Conservation (phyloP, 495 filamentous ascomycete species). For the Darksidea phi region DNA sequence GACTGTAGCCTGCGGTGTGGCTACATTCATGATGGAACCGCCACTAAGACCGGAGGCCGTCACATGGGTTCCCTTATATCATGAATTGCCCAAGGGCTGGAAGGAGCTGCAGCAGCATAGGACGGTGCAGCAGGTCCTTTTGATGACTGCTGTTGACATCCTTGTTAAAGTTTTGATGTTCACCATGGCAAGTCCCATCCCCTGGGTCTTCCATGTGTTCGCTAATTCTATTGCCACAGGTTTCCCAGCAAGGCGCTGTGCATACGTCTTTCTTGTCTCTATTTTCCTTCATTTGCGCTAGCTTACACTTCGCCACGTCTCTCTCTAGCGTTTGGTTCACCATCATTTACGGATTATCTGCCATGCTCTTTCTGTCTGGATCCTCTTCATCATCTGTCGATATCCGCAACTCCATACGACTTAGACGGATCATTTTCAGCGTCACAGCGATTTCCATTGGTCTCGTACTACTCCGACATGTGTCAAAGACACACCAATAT, state of each 20-base stretch:
- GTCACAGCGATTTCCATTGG: conserved; percentile 18
- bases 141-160: conserved; percentile 22
- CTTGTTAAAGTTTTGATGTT: conserved; percentile 22
- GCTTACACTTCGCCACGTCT: conserved; percentile 12
- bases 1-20: conserved; percentile 24
- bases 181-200: conserved; percentile 16
- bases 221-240: conserved; percentile 15
- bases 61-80: conserved; percentile 25
- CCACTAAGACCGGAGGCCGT: conserved; percentile 26
- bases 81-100: conserved; percentile 19
- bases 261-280: conserved; percentile 19
- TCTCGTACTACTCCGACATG: conserved; percentile 12
- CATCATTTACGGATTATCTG: conserved; percentile 16
- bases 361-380: conserved; percentile 14
- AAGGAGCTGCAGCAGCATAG: conserved; percentile 15
- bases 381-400: conserved; percentile 21
- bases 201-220: background rate
- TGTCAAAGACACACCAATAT: conserved; percentile 2
- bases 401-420: conserved; percentile 20
- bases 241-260: conserved; percentile 28
- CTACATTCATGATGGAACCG: conserved; percentile 34
- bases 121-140: conserved; percentile 10
- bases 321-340: conserved; percentile 34
- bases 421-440: conserved; percentile 27
- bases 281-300: conserved; percentile 28